Percentiles rank a stretch among this genome's conserved stretches.
These are phyloP conservation scores for Ascoidea tarda DNA, from an alignment of 805 yeast species.

Conservation along the genomic window DNA sequence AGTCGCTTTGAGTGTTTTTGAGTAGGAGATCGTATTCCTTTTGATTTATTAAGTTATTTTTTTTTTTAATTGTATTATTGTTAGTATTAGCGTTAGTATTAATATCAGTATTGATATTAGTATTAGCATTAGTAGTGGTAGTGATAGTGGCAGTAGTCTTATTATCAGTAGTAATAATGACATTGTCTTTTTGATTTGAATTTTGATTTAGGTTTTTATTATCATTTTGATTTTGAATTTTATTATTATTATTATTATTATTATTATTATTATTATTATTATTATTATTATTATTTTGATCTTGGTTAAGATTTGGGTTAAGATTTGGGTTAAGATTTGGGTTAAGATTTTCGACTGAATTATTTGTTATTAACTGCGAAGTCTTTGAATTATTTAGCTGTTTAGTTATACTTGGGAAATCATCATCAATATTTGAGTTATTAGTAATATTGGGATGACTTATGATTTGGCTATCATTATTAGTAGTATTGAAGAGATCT, in stretches of 20 bases:
- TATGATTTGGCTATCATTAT: too few species aligned
- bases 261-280: too few species aligned
- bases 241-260: too few species aligned
- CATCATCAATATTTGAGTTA: not conserved
- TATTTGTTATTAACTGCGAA: not conserved
- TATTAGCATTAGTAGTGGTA: not conserved
- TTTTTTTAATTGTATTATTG: too few species aligned
- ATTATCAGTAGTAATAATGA: not conserved
- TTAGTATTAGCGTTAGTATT: too few species aligned
- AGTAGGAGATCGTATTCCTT: not conserved
- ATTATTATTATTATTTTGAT: not conserved
- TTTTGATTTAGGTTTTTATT: not conserved
- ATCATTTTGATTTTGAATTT: not conserved
- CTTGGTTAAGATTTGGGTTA: not conserved
- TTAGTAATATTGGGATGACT: not conserved
- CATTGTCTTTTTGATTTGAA: too few species aligned
- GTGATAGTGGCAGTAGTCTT: not conserved
- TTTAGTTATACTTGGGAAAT: too few species aligned
- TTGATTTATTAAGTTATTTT: not conserved
- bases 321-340: not conserved
- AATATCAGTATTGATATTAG: too few species aligned
- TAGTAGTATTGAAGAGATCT: not conserved
- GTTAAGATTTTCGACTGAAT: not conserved
- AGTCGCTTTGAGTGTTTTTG: not conserved
- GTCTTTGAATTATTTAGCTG: not conserved